phyloP scores from a whole-genome alignment of 768 basidiomycete genomes.

The Antrodiella citrinella region DNA sequence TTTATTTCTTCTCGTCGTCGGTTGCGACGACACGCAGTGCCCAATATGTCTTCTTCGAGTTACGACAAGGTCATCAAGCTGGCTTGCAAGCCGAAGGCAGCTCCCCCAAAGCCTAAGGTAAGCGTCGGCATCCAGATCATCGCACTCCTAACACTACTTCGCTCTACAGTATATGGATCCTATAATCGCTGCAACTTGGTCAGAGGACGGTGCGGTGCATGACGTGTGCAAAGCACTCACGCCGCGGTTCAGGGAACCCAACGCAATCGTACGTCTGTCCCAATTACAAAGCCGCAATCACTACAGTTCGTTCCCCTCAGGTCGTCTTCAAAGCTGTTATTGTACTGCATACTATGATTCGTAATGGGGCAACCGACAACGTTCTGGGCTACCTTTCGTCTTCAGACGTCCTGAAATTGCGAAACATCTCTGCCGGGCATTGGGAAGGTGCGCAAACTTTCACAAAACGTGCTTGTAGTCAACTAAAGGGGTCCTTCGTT shows the following conservation, averaged over 20 bases:
- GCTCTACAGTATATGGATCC: constrained; percentile 81
- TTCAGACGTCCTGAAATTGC: constrained; percentile 72
- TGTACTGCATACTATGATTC: constrained; percentile 93
- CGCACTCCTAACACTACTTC: not conserved
- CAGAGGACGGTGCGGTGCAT: constrained; percentile 85
- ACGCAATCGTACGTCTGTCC: constrained; percentile 64
- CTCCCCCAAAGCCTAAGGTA: constrained; percentile 93
- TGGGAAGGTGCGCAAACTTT: constrained; percentile 72
- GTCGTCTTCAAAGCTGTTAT: constrained; percentile 98
- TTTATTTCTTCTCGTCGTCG: not conserved
- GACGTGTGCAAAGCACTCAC: constrained; percentile 89
- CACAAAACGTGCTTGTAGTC: not conserved
- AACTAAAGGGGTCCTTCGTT: not conserved
- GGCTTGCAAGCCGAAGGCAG: constrained; percentile 96
- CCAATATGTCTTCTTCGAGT: constrained; percentile 29
- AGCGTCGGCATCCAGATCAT: constrained; percentile 10
- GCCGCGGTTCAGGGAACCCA: constrained; percentile 83
- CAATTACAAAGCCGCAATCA: constrained; percentile 1
- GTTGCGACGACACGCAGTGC: constrained; percentile 32
- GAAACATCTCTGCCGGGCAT: constrained; percentile 69
- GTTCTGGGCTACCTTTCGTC: constrained; percentile 77
- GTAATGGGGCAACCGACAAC: constrained; percentile 94
- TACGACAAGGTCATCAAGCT: constrained; percentile 91
- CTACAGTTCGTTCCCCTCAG: constrained; percentile 34
- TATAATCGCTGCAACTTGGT: constrained; percentile 95